Conservation (phyloP, 768 basidiomycete genomes). For the Boletus insuetus region DNA sequence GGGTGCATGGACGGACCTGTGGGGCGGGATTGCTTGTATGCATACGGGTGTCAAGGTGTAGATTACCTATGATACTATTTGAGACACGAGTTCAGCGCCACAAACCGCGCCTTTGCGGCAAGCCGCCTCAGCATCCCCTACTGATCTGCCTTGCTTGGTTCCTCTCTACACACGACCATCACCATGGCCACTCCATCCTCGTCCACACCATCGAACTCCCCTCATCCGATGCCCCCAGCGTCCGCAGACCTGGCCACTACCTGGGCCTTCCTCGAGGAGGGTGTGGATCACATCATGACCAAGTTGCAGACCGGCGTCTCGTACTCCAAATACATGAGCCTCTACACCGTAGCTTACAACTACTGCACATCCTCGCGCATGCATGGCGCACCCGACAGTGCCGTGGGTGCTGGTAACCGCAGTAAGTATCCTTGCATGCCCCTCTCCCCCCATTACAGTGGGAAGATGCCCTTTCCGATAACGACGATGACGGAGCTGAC, state of each 20-base stretch:
- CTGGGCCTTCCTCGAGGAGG: constrained; percentile 85
- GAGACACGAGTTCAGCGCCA: constrained; percentile 23
- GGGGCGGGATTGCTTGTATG: constrained; percentile 85
- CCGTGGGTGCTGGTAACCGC: constrained; percentile 40
- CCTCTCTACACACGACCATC: constrained; percentile 28
- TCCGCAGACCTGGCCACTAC: constrained; percentile 77
- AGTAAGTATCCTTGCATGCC: constrained; percentile 44
- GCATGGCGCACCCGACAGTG: constrained; percentile 46
- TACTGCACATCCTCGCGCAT: constrained; percentile 92
- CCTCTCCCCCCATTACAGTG: constrained; percentile 11
- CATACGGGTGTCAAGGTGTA: constrained; percentile 74
- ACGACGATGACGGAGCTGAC: constrained; percentile 19
- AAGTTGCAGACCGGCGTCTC: constrained; percentile 86
- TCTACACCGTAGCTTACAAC: constrained; percentile 95
- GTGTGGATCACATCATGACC: constrained; percentile 89
- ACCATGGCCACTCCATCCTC: constrained; percentile 34
- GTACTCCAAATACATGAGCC: constrained; percentile 83
- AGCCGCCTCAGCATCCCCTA: constrained; percentile 5
- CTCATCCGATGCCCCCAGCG: constrained; percentile 59
- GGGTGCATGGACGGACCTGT: constrained; percentile 82
- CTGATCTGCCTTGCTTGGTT: constrained; percentile 10
- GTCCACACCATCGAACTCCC: constrained; percentile 26
- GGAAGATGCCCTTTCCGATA: constrained; percentile 26
- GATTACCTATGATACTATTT: background rate
- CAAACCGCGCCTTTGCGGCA: constrained; percentile 26